Conservation (phyloP, 257 asterid genomes). For the Rehmannia glutinosa region DNA sequence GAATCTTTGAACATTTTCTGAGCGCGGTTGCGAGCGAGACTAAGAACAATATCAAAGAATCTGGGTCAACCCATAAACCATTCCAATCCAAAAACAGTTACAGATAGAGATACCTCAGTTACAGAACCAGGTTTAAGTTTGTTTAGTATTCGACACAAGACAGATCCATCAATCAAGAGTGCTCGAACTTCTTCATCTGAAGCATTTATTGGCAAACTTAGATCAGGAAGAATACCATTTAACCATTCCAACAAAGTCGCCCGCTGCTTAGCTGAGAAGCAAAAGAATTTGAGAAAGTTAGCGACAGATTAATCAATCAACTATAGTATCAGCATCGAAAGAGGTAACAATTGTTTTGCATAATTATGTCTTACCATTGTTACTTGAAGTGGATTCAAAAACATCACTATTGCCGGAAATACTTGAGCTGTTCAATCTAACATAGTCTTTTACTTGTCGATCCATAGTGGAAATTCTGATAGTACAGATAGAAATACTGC, state of each 20-base stretch:
- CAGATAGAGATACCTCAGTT: slow-evolving; percentile 45
- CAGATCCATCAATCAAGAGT: slow-evolving; percentile 62
- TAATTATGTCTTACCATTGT: slow-evolving; percentile 41
- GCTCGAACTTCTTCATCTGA: slow-evolving; percentile 73
- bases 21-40: slow-evolving; percentile 24
- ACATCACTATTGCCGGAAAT: slow-evolving; percentile 45
- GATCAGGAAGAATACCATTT: slow-evolving; percentile 55
- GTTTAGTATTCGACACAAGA: slow-evolving; percentile 59
- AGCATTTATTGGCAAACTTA: slow-evolving; percentile 51
- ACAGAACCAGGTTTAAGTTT: slow-evolving; percentile 72
- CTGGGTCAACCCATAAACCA: neutral
- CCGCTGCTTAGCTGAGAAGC: slow-evolving; percentile 56
- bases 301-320: neutral
- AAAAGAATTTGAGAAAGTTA: neutral
- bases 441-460: slow-evolving; percentile 32
- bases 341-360: neutral
- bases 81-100: neutral
- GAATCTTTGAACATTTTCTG: slow-evolving; percentile 51
- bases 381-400: slow-evolving; percentile 54
- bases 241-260: slow-evolving; percentile 68
- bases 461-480: slow-evolving; percentile 32
- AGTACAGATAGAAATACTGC: slow-evolving; percentile 13
- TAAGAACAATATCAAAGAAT: neutral
- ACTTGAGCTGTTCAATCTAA: slow-evolving; percentile 31
- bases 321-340: neutral